Evolutionary conservation across 169 alveolate genomes (phyloP).

Genomic region (Eimeria maxima): DNA sequence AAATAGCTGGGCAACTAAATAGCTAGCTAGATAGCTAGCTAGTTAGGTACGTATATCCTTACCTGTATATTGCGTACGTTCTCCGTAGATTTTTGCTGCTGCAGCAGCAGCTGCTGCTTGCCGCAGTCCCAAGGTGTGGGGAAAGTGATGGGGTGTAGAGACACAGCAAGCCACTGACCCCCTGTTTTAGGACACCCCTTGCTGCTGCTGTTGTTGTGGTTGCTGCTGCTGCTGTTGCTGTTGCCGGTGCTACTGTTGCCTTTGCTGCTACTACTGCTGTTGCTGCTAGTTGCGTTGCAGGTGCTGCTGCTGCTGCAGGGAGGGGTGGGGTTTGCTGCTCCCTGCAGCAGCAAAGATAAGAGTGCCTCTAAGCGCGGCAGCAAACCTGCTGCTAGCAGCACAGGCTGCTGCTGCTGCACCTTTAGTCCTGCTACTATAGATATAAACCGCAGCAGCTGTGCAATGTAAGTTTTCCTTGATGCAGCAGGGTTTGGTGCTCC

Average conservation of each 20-base stretch:
- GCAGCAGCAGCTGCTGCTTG: too few relatives aligned
- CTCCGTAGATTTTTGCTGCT: too few relatives aligned
- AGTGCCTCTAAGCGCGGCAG: slow-evolving; percentile 44
- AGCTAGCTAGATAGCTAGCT: too few relatives aligned
- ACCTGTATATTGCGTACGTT: too few relatives aligned
- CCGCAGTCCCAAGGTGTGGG: slow-evolving; percentile 39
- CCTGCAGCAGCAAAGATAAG: slow-evolving; percentile 4
- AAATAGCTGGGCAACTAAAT: too few relatives aligned
- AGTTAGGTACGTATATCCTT: too few relatives aligned
- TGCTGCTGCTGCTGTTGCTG: slow-evolving; percentile 61
- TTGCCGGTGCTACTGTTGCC: not conserved
- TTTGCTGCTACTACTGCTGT: not conserved
- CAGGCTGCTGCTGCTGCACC: slow-evolving; percentile 62
- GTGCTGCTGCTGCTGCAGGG: slow-evolving; percentile 21
- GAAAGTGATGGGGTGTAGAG: slow-evolving; percentile 56
- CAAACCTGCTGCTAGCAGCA: slow-evolving; percentile 47
- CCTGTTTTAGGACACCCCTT: slow-evolving; percentile 1
- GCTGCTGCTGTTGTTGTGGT: slow-evolving; percentile 52
- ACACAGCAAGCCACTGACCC: slow-evolving; percentile 61
- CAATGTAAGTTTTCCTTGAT: not conserved
- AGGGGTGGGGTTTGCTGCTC: not conserved
- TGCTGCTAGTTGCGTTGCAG: too few relatives aligned
- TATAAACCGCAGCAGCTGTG: slow-evolving; percentile 17
- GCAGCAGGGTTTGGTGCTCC: slow-evolving; percentile 4
- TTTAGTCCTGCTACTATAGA: not conserved